Evolutionary conservation across 1,139 yeast species (phyloP).

Genomic region (Pichia sp.): DNA sequence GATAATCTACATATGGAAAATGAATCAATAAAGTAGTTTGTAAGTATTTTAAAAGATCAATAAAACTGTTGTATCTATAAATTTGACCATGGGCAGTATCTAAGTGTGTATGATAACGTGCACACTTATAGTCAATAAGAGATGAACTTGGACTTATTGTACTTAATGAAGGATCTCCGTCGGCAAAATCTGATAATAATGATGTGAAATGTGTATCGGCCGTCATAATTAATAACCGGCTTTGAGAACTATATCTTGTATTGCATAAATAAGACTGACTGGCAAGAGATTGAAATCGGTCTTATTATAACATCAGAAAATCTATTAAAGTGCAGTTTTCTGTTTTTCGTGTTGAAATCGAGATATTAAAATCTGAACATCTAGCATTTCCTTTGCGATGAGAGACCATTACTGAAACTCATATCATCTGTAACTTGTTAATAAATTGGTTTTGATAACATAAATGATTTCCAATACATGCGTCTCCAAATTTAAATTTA

Average conservation of each 20-base stretch:
- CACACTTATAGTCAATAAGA: background rate
- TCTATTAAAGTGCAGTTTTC: too few relatives aligned
- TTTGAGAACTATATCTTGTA: background rate
- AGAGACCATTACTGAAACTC: too few relatives aligned
- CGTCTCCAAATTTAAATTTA: too few relatives aligned
- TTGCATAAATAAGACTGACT: background rate
- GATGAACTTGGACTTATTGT: background rate
- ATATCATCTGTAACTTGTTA: too few relatives aligned
- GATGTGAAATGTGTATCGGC: background rate
- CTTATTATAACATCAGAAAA: too few relatives aligned
- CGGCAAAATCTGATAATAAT: background rate
- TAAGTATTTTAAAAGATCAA: constrained; percentile 9
- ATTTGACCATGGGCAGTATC: constrained; percentile 11
- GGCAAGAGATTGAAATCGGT: background rate
- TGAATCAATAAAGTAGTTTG: constrained; percentile 3
- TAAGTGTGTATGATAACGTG: constrained; percentile 6
- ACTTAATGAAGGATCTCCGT: background rate
- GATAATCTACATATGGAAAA: constrained; percentile 13
- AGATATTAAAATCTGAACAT: too few relatives aligned
- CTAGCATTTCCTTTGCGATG: too few relatives aligned
- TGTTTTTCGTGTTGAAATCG: too few relatives aligned
- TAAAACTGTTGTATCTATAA: constrained; percentile 11
- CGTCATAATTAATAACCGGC: background rate
- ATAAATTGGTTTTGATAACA: too few relatives aligned
- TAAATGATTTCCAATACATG: too few relatives aligned